Evolutionary conservation across 179 eudicot genomes (phyloP).

Genomic region (Camellia oleifera): DNA sequence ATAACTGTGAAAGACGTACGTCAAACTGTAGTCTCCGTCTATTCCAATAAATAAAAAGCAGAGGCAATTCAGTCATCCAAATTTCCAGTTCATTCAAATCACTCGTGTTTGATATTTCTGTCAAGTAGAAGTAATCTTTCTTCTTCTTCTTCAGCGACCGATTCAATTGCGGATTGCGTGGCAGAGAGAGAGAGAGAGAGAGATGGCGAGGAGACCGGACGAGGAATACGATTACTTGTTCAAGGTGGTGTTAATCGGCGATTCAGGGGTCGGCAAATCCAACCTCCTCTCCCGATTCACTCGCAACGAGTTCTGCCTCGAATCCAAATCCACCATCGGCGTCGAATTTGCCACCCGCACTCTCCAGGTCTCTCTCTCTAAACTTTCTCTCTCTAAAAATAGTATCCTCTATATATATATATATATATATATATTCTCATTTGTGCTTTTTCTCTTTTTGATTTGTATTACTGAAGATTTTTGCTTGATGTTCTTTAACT

Average conservation of each 20-base stretch:
- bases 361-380: slow-evolving; percentile 8
- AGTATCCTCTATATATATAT: not conserved
- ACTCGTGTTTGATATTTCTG: not conserved
- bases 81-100: too few relatives aligned
- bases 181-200: slow-evolving; percentile 1
- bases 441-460: not conserved
- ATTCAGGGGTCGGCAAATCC: slow-evolving; percentile 9
- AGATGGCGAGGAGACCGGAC: slow-evolving; percentile 15
- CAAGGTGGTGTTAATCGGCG: slow-evolving; percentile 15
- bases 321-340: slow-evolving; percentile 17
- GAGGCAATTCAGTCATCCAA: not conserved
- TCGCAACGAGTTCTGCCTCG: slow-evolving; percentile 12
- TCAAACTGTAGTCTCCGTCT: not conserved
- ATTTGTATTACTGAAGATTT: not conserved
- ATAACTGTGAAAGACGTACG: too few relatives aligned
- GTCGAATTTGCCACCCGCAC: slow-evolving; percentile 15
- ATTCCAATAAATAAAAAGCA: not conserved
- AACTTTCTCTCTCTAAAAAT: not conserved
- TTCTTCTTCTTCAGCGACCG: not conserved
- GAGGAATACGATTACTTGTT: slow-evolving; percentile 16
- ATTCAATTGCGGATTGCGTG: not conserved
- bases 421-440: not conserved
- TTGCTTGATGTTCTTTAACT: not conserved
- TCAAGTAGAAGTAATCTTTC: too few relatives aligned
- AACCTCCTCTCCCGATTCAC: slow-evolving; percentile 11